Base-by-base conservation (phyloP, 257 asterid species). In the Fraxinus excelsior region DNA sequence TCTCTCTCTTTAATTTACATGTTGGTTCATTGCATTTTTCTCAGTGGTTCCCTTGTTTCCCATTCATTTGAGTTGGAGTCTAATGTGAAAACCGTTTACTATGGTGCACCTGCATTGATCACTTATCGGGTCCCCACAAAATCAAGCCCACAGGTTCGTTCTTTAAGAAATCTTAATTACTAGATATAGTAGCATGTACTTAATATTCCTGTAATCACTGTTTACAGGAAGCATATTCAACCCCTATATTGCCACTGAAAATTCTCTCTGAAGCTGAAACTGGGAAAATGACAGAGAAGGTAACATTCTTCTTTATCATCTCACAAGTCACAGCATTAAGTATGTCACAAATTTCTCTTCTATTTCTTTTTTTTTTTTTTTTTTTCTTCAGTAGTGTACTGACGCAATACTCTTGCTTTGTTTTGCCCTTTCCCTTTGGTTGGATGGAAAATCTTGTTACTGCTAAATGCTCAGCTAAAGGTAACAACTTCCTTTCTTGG, bases 11-110 rank as follows among this genome's bases (percentile, higher is more conserved):
- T 46, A 21, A 65, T 74, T 79, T 35, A 60, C 64, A 58, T 16
- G 19, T 11, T 70, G 13, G 32, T 68, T 28, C 7, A 74, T 67
- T 65, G 34, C 67, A 31, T 79, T 76, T 64, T 42, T 82, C 68
- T 51, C 87, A 91, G 97, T 46, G 97, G 93, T 51, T 80, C 92
- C 77, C 83, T 82, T 42, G 88, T 87, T 74, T 88, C 93, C 42
- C 97, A 91, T 81, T 81, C 93, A 42, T 88, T 88, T 73, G 89
- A 86, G 86, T 77, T 90, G 90, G 92, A 87, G 67, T 84, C 92
- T 16, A 88, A 84, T 77, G 84, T 83, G 74, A 86, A 88, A 82
- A 86, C 86, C 2, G 85, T 90, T 46, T 91, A 86, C 83, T 80
- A 87, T 44, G 90, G 89, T 5, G 82, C 88, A 3, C 91, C 97